Evolutionary conservation across 2,329 filamentous ascomycete genomes (phyloP).

Genomic region (Epichloe sibirici): DNA sequence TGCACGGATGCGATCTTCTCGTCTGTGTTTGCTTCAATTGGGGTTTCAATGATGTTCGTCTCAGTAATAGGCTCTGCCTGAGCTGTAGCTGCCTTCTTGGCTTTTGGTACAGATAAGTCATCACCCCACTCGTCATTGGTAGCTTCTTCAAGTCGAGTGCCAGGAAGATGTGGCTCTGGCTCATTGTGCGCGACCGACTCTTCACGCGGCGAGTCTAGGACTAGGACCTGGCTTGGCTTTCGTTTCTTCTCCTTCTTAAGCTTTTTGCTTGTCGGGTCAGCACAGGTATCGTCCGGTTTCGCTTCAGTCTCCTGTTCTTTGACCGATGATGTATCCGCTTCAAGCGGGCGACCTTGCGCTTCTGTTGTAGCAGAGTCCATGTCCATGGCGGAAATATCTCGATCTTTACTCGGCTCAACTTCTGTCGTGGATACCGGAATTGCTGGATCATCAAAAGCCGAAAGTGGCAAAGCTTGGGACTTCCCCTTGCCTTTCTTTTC

Average conservation of each 20-base stretch:
- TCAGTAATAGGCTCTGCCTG: constrained; percentile 1
- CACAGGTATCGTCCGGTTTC: not conserved
- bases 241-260: constrained; percentile 18
- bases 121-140: constrained; percentile 5
- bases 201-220: constrained; percentile 1
- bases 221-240: constrained; percentile 12
- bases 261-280: constrained; percentile 10
- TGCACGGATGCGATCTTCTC: not conserved
- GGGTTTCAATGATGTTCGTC: not conserved
- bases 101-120: constrained; percentile 8
- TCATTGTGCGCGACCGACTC: not conserved
- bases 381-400: not conserved
- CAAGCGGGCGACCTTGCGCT: not conserved
- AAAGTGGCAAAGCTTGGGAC: constrained; percentile 7
- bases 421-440: not conserved
- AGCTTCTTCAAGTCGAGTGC: not conserved
- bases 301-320: constrained; percentile 12
- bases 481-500: constrained; percentile 25
- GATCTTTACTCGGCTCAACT: not conserved
- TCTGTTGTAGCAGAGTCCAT: not conserved
- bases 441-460: not conserved
- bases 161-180: not conserved
- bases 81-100: constrained; percentile 8
- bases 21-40: not conserved
- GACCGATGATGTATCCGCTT: not conserved